phyloP scores from a whole-genome alignment of 2,329 filamentous ascomycete genomes.

The Helicocarpus griseus region DNA sequence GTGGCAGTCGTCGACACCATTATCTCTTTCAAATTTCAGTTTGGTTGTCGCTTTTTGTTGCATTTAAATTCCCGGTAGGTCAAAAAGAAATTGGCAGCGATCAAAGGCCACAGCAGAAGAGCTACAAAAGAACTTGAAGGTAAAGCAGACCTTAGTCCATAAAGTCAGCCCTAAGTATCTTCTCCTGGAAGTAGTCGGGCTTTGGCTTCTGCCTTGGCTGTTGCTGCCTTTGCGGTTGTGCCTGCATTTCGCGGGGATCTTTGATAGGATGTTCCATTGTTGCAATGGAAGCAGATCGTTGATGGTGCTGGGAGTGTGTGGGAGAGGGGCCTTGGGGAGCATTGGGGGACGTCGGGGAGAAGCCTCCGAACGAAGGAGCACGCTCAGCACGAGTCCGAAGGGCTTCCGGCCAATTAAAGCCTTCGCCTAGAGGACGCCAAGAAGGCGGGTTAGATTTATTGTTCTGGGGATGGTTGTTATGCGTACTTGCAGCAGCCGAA shows the following conservation, averaged over 20 bases:
- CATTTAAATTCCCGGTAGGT: neutral
- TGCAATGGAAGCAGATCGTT: constrained; percentile 36
- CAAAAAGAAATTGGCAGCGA: neutral
- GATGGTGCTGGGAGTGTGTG: constrained; percentile 34
- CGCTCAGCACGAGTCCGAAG: constrained; percentile 86
- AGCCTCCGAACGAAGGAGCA: constrained; percentile 40
- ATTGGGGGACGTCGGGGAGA: constrained; percentile 18
- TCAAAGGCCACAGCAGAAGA: neutral
- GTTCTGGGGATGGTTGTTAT: constrained; percentile 24
- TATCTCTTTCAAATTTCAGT: neutral
- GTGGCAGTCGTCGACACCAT: no score
- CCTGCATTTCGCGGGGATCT: constrained; percentile 11
- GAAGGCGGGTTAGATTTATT: constrained; percentile 37
- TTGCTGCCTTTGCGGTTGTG: constrained; percentile 14
- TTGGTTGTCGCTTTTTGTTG: neutral
- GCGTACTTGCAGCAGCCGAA: constrained; percentile 28
- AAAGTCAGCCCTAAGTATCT: constrained; percentile 95
- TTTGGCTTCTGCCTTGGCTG: constrained; percentile 50
- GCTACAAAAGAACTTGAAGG: neutral
- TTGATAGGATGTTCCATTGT: constrained; percentile 46
- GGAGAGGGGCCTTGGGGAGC: constrained; percentile 27
- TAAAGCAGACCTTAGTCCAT: constrained; percentile 60
- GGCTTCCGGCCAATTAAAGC: constrained; percentile 96
- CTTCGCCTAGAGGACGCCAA: constrained; percentile 59
- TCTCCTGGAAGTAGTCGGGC: constrained; percentile 91